Conservation (phyloP, 1,139 yeast genomes). For the Pichia sp. region DNA sequence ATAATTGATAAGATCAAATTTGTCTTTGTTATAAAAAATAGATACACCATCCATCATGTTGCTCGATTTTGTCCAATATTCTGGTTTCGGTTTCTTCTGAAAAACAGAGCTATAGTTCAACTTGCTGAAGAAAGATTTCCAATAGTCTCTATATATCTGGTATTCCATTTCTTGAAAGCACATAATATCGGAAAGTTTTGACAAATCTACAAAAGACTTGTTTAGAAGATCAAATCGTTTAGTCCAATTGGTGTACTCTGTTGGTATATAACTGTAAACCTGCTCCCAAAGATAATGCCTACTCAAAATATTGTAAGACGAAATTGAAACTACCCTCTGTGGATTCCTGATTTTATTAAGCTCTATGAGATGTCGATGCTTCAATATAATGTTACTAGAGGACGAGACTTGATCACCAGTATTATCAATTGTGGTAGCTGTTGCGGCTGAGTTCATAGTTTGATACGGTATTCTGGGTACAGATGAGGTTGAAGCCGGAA, state of each 20-base stretch:
- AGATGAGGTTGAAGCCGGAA: neutral
- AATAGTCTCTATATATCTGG: conserved; percentile 36
- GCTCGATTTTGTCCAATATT: conserved; percentile 40
- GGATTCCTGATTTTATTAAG: conserved; percentile 5
- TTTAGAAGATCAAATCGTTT: conserved; percentile 41
- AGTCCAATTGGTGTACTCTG: conserved; percentile 39
- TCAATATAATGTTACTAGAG: conserved; percentile 8
- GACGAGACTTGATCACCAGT: neutral
- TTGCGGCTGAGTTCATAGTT: no score
- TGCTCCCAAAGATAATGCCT: conserved; percentile 54
- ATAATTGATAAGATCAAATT: conserved; percentile 39
- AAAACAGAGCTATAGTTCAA: conserved; percentile 37
- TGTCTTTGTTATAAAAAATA: conserved; percentile 39
- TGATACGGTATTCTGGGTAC: no score
- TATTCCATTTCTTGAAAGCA: conserved; percentile 56
- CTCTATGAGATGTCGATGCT: conserved; percentile 13
- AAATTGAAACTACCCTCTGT: conserved; percentile 28
- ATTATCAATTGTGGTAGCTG: no score
- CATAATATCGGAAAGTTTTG: conserved; percentile 42
- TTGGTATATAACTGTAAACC: conserved; percentile 44
- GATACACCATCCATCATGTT: conserved; percentile 54
- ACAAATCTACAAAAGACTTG: conserved; percentile 33
- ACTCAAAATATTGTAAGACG: conserved; percentile 47
- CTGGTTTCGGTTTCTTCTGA: conserved; percentile 42
- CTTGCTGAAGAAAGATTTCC: conserved; percentile 30